A percentile compares a stretch with the other conserved stretches of the same genome.
Conservation (phyloP, 108 stramenopile species). For the Craspedostauros australis region DNA sequence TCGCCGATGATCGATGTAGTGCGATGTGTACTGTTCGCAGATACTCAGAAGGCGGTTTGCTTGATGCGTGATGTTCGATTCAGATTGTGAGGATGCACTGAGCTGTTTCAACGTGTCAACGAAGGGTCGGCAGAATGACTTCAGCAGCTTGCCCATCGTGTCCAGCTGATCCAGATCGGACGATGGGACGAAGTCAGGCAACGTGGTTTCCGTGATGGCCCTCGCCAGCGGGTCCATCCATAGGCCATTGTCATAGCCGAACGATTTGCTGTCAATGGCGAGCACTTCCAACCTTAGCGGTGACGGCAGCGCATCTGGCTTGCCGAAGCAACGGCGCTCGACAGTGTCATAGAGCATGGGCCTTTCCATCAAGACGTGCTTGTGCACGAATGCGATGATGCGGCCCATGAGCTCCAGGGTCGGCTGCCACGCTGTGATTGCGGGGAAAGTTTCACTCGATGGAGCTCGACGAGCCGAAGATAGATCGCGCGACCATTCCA, state of each 20-base stretch:
- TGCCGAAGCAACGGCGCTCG: constrained; percentile 50
- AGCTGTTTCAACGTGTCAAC: constrained; percentile 31
- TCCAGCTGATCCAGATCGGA: constrained; percentile 29
- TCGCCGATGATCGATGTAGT: constrained; percentile 62
- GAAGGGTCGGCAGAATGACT: constrained; percentile 36
- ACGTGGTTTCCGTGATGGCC: constrained; percentile 39
- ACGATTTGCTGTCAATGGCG: constrained; percentile 39
- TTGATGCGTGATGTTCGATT: constrained; percentile 2
- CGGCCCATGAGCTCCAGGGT: constrained; percentile 33
- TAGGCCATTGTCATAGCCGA: constrained; percentile 34
- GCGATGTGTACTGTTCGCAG: constrained; percentile 32
- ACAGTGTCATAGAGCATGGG: constrained; percentile 35
- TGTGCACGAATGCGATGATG: constrained; percentile 45
- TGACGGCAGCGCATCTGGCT: constrained; percentile 29
- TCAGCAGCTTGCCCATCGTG: constrained; percentile 21
- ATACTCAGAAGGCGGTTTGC: constrained; percentile 11
- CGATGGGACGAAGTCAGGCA: constrained; percentile 25
- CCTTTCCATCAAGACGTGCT: constrained; percentile 36
- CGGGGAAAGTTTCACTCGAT: constrained; percentile 1
- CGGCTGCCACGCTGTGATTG: constrained; percentile 27
- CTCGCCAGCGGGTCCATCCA: constrained; percentile 45
- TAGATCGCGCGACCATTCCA: too few relatives aligned
- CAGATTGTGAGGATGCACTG: constrained; percentile 11
- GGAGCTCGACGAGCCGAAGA: too few relatives aligned
- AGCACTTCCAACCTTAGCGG: constrained; percentile 37